Evolutionary conservation across 2,329 filamentous ascomycete species (phyloP), one percentile per base, ranked within the genome.

Genomic region (Tolypocladium amazonense): DNA sequence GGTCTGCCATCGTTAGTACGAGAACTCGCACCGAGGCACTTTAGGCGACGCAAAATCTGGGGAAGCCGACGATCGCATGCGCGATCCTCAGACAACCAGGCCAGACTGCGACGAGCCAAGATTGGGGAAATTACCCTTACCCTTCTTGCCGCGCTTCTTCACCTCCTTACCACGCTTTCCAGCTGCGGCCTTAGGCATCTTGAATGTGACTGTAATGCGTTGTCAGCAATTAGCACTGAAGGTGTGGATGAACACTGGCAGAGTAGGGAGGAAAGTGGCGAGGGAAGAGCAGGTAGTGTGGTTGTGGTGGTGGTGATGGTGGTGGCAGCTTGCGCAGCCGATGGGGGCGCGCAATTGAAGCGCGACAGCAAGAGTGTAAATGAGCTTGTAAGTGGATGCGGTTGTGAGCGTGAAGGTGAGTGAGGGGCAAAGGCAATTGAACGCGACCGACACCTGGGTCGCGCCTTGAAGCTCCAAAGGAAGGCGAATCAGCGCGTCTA

Each of bases 61-160:
- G 27, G 3, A 30, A 52, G 47, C 7, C 47, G 15, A 3, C 8
- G 18, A 43, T 23, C 27, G 41, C 39, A 50, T n/a, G n/a, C 27
- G 47, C 27, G 47, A 20, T 33, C 14, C 47, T 5, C 18, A n/a
- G 47, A 9, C 47, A 52, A 15, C 27, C 27, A 33, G 9, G 27
- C 12, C 6, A 33, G 20, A 4, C 8, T n/a, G 30, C 30, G 50
- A 35, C 18, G 18, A 35, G 30, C 30, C 20, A 3, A 5, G 11
- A n/a, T 4, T 4, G 50, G 39, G 41, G 15, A 5, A n/a, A 74
- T 50, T 50, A 20, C 47, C 27, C 80, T 69, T 73, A 84, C 81
- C 81, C 81, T 85, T 85, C 81, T 85, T 85, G 71, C 66, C 68
- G 63, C 81, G 79, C 71, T 77, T 77, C 79, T 81, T 83, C 72